These are phyloP conservation scores for Pueraria montana DNA, from an alignment of 306 rosid species.

Conservation along the genomic window DNA sequence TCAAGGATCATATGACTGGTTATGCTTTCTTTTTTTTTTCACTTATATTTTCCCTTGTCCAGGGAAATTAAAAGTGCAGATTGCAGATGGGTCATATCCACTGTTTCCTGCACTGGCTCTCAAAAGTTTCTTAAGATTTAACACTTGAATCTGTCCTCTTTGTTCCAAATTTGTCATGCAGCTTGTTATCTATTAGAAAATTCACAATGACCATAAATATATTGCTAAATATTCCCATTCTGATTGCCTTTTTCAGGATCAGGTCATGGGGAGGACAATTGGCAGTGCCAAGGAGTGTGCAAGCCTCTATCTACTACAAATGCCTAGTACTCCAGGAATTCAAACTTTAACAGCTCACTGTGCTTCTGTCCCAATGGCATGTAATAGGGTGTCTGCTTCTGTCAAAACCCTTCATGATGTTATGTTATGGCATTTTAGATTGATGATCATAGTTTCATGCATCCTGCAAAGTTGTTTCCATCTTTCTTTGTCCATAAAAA, in stretches of 20 bases:
- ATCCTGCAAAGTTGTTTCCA: neutral
- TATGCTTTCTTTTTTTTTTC: neutral
- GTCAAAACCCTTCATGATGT: neutral
- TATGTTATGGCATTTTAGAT: neutral
- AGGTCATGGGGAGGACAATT: neutral
- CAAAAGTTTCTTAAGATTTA: neutral
- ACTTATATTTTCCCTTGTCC: neutral
- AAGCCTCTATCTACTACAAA: neutral
- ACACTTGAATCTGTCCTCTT: neutral
- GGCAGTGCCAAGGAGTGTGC: neutral
- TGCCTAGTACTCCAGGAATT: neutral
- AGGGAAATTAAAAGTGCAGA: neutral
- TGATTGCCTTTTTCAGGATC: neutral
- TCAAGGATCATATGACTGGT: neutral
- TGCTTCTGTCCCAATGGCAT: neutral
- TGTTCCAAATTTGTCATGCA: neutral
- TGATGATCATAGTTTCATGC: neutral
- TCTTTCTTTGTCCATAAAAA: neutral
- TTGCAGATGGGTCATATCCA: neutral
- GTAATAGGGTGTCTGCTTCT: neutral
- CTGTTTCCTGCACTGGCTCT: neutral
- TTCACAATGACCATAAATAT: neutral
- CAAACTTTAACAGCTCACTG: neutral
- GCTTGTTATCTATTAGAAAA: neutral
- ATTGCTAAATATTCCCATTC: neutral